Evolutionary conservation across 2,329 filamentous ascomycete species (phyloP).

Genomic region (Periconia digitata): DNA sequence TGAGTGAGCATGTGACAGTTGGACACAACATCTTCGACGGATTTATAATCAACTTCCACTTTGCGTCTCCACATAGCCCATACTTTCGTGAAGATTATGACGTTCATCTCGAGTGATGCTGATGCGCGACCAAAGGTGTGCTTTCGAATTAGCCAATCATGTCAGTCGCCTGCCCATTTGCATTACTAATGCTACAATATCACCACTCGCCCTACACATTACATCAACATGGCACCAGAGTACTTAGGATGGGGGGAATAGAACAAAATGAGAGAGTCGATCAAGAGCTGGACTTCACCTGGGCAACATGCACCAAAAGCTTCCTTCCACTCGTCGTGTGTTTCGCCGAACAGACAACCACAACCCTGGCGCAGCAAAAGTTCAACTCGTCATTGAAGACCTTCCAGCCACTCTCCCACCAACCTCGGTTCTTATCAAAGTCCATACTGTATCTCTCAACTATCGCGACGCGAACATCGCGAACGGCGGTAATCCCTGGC

Average conservation of each 20-base stretch:
- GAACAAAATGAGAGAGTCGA: not conserved
- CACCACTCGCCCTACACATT: not conserved
- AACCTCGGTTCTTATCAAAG: conserved; percentile 13
- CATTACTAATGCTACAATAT: not conserved
- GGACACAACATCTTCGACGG: too few species aligned
- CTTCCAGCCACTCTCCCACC: conserved; percentile 3
- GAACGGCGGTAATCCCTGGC: conserved; percentile 11
- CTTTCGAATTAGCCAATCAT: not conserved
- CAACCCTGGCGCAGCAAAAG: conserved; percentile 5
- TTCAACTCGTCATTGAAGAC: conserved; percentile 5
- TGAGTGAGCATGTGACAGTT: too few species aligned
- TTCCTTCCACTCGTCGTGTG: conserved; percentile 3
- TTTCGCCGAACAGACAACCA: conserved; percentile 8
- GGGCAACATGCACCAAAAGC: not conserved
- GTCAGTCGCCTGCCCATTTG: not conserved
- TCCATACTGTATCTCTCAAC: conserved; percentile 20
- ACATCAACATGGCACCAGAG: too few species aligned
- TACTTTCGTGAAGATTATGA: too few species aligned
- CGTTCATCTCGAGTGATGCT: too few species aligned
- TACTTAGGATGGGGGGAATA: too few species aligned
- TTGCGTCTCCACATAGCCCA: too few species aligned
- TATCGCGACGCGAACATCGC: conserved; percentile 17
- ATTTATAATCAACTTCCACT: too few species aligned
- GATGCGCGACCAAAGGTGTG: not conserved
- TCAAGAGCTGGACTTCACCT: not conserved